These are phyloP conservation scores for Sungouiozyma intestinalis DNA, from an alignment of 805 yeast species.

Conservation along the genomic window DNA sequence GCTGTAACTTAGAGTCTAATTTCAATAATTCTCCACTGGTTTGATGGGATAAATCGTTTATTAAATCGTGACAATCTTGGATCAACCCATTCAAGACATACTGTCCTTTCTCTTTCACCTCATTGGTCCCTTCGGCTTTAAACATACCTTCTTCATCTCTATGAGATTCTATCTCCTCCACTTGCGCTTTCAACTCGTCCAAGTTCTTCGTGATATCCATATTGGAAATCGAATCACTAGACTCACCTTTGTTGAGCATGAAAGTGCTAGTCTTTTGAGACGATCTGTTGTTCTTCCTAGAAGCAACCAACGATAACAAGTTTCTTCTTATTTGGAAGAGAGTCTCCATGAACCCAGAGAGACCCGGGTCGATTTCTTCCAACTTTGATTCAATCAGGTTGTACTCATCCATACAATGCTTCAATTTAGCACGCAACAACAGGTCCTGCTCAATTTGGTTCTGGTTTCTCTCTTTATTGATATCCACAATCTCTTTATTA, in stretches of 20 bases:
- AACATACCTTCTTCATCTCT: slow-evolving; percentile 53
- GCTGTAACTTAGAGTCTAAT: slow-evolving; percentile 42
- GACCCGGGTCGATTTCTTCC: slow-evolving; percentile 41
- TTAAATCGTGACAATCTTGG: slow-evolving; percentile 72
- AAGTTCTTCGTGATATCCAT: slow-evolving; percentile 21
- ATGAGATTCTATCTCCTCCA: slow-evolving; percentile 35
- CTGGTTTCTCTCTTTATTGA: slow-evolving; percentile 24
- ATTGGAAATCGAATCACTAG: background rate
- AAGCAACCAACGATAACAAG: slow-evolving; percentile 42
- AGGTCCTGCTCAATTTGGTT: slow-evolving; percentile 48
- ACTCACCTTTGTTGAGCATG: background rate
- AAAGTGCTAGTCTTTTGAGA: background rate
- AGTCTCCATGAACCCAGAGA: slow-evolving; percentile 43
- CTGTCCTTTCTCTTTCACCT: slow-evolving; percentile 32
- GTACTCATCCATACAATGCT: slow-evolving; percentile 50
- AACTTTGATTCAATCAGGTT: slow-evolving; percentile 46
- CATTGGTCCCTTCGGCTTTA: slow-evolving; percentile 27
- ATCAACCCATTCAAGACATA: slow-evolving; percentile 58
- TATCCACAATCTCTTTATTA: slow-evolving; percentile 12
- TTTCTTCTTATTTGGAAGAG: slow-evolving; percentile 56
- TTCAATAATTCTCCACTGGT: slow-evolving; percentile 18
- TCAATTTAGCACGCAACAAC: slow-evolving; percentile 55
- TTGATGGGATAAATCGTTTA: slow-evolving; percentile 51
- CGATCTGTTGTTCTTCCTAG: slow-evolving; percentile 3
- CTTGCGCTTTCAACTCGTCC: slow-evolving; percentile 28